These are phyloP conservation scores for Aspergillus quadricinctus DNA, from an alignment of 2,329 filamentous ascomycete genomes.

Conservation along the genomic window DNA sequence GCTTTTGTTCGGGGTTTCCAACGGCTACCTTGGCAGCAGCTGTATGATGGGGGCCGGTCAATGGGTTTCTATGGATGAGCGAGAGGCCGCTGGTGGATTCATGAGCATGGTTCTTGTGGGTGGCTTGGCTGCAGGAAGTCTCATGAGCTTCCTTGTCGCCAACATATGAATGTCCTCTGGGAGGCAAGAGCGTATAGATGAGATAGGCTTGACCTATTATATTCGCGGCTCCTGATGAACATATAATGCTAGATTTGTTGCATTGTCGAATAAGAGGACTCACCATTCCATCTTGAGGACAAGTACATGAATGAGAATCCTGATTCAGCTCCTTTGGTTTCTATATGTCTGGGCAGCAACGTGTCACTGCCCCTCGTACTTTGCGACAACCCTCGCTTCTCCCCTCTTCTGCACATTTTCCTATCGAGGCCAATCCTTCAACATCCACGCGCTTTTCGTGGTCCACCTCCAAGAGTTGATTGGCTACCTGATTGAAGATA, in stretches of 20 bases:
- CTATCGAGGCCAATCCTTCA: neutral
- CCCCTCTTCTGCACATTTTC: neutral
- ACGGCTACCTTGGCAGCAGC: slow-evolving; percentile 79
- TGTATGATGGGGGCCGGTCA: slow-evolving; percentile 88
- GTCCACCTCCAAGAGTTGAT: neutral
- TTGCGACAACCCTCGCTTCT: neutral
- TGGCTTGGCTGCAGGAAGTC: slow-evolving; percentile 77
- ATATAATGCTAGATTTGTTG: neutral
- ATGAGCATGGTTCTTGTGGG: slow-evolving; percentile 89
- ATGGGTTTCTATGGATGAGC: slow-evolving; percentile 76
- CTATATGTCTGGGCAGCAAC: neutral
- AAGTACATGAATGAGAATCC: neutral
- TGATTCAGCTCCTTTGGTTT: neutral
- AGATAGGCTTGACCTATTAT: neutral
- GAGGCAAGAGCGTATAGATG: neutral
- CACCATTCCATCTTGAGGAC: neutral
- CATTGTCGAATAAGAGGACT: neutral
- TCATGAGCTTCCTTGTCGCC: slow-evolving; percentile 76
- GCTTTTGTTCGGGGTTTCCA: slow-evolving; percentile 75
- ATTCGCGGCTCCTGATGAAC: neutral
- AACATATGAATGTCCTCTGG: slow-evolving; percentile 17
- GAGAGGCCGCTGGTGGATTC: slow-evolving; percentile 85
- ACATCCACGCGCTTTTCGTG: neutral
- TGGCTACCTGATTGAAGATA: neutral
- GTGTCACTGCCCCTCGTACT: neutral